Percentiles rank a stretch among this genome's conserved stretches.
Conservation (phyloP, 2,329 filamentous ascomycete genomes). For the Pseudogymnoascus sp. region DNA sequence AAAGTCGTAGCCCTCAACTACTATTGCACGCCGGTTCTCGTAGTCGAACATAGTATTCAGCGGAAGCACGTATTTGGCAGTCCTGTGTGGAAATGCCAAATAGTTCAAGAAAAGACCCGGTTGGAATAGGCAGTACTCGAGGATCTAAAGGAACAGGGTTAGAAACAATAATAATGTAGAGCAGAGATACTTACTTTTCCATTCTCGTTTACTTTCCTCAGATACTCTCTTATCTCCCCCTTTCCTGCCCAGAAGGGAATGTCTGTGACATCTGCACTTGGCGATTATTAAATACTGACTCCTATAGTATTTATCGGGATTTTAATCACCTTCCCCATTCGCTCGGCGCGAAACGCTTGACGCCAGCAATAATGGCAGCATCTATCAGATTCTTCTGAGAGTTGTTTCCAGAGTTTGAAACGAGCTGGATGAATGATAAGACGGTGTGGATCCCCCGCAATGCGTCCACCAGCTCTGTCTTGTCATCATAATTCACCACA, state of each 20-base stretch:
- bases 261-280: slow-evolving; percentile 24
- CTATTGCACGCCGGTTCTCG: slow-evolving; percentile 32
- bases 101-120: slow-evolving; percentile 42
- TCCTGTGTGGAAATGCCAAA: slow-evolving; percentile 36
- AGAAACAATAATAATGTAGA: neutral
- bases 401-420: slow-evolving; percentile 16
- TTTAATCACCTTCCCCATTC: slow-evolving; percentile 23
- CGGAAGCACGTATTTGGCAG: slow-evolving; percentile 29
- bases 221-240: slow-evolving; percentile 31
- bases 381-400: slow-evolving; percentile 36
- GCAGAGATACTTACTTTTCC: slow-evolving; percentile 24
- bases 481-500: slow-evolving; percentile 37
- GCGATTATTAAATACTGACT: slow-evolving; percentile 9
- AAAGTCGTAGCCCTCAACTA: slow-evolving; percentile 34
- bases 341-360: slow-evolving; percentile 35
- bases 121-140: slow-evolving; percentile 44
- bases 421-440: slow-evolving; percentile 36
- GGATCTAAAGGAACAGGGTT: slow-evolving; percentile 24
- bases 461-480: slow-evolving; percentile 26
- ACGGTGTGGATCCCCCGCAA: slow-evolving; percentile 43
- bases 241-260: slow-evolving; percentile 35
- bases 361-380: slow-evolving; percentile 31
- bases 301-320: neutral
- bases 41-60: slow-evolving; percentile 27
- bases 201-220: slow-evolving; percentile 35